A percentile compares a stretch with the other conserved stretches of the same genome.
Evolutionary conservation across 192 early-diverging fungal species (phyloP).

Genomic region (Thamnidium elegans): DNA sequence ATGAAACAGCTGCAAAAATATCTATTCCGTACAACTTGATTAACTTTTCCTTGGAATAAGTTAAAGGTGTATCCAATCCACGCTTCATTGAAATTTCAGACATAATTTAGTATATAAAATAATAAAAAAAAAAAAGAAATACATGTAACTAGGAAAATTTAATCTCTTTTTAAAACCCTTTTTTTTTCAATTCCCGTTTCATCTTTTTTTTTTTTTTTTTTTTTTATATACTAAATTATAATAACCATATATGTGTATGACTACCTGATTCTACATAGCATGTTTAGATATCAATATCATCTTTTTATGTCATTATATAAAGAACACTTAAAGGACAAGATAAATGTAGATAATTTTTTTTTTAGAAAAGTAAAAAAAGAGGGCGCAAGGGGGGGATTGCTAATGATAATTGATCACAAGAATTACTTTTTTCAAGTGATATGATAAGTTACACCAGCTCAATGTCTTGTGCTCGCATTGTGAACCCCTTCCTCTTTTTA

Average conservation of each 20-base stretch:
- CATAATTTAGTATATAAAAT: too few relatives aligned
- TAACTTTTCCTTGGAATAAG: background rate
- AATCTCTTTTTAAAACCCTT: background rate
- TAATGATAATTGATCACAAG: too few relatives aligned
- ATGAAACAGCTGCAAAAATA: conserved; percentile 28
- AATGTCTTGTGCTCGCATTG: background rate
- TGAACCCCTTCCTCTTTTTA: background rate
- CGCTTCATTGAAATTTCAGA: background rate
- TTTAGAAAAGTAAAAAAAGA: too few relatives aligned
- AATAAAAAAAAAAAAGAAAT: background rate
- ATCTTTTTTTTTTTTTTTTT: background rate
- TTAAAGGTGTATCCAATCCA: background rate
- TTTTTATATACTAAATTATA: background rate
- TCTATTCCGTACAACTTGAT: conserved; percentile 32
- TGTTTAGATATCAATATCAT: too few relatives aligned
- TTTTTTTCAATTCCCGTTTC: background rate
- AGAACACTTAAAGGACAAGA: too few relatives aligned
- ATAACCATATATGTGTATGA: too few relatives aligned
- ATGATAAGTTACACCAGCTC: background rate
- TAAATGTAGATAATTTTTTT: too few relatives aligned
- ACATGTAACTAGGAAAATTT: background rate
- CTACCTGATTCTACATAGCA: too few relatives aligned
- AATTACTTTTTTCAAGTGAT: too few relatives aligned
- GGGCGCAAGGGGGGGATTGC: too few relatives aligned
- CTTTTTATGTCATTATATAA: too few relatives aligned